Evolutionary conservation across 345 rosid species (phyloP).

Genomic region (Melastoma malabathricum): DNA sequence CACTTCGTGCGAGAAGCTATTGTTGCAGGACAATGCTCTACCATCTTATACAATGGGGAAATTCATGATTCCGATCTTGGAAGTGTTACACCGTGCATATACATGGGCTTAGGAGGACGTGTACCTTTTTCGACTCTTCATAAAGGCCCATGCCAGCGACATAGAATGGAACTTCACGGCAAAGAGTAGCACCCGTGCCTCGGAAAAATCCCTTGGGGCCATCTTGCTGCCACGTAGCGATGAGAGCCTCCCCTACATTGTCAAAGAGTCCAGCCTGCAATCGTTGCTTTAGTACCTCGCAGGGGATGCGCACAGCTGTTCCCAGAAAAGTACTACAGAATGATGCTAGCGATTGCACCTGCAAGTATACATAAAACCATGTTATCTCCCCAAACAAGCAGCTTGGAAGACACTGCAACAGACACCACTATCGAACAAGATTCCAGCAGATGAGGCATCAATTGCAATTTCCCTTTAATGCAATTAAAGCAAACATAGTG

Average conservation of each 20-base stretch:
- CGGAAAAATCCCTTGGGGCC: constrained; percentile 90
- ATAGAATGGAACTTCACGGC: constrained; percentile 93
- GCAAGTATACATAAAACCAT: constrained; percentile 9
- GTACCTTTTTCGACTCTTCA: constrained; percentile 91
- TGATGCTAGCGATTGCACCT: constrained; percentile 93
- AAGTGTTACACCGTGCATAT: no score
- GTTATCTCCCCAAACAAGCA: constrained; percentile 1
- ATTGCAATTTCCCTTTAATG: constrained; percentile 1
- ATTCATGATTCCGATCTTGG: no score
- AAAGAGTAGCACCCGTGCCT: constrained; percentile 93
- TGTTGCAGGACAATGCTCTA: no score
- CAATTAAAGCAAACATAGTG: no score
- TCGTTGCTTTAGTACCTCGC: constrained; percentile 97
- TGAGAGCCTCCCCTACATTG: constrained; percentile 82
- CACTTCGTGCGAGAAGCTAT: no score
- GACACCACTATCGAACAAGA: no score
- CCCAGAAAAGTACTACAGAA: constrained; percentile 92
- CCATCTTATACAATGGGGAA: no score
- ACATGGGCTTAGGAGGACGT: neutral
- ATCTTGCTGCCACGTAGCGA: constrained; percentile 90
- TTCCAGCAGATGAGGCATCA: neutral
- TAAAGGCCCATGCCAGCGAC: constrained; percentile 92
- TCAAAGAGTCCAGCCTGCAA: constrained; percentile 82
- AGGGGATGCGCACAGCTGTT: constrained; percentile 87
- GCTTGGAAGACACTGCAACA: no score